Percentiles rank a stretch among this genome's conserved stretches.
phyloP scores from a whole-genome alignment of 352 stramenopile genomes.

The Phytophthora pisi region DNA sequence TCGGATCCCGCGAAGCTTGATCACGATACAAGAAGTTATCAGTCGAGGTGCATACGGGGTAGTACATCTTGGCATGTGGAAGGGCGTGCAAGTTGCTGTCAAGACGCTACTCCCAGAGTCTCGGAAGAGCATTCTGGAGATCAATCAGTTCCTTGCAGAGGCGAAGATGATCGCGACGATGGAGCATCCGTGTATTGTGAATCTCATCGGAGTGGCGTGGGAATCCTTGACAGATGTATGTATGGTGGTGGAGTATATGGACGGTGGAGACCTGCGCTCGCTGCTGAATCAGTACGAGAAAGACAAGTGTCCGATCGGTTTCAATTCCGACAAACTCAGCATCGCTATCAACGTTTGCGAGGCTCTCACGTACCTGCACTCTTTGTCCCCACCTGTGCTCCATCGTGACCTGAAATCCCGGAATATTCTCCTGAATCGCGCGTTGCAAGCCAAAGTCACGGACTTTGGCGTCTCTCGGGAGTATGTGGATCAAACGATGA shows the following conservation, averaged over 20 bases:
- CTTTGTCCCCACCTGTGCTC: slow-evolving; percentile 12
- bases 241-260: slow-evolving; percentile 49
- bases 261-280: slow-evolving; percentile 32
- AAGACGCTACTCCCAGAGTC: slow-evolving; percentile 45
- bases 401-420: slow-evolving; percentile 68
- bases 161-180: slow-evolving; percentile 49
- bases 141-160: slow-evolving; percentile 47
- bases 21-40: slow-evolving; percentile 29
- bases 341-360: slow-evolving; percentile 11
- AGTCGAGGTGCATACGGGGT: slow-evolving; percentile 40
- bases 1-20: slow-evolving; percentile 37
- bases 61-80: slow-evolving; percentile 41
- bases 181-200: slow-evolving; percentile 41
- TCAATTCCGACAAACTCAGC: slow-evolving; percentile 3
- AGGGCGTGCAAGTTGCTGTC: slow-evolving; percentile 40
- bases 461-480: slow-evolving; percentile 47
- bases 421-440: slow-evolving; percentile 50
- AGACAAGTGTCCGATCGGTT: background rate
- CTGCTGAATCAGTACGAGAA: slow-evolving; percentile 20
- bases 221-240: slow-evolving; percentile 32
- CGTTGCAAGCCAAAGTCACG: slow-evolving; percentile 48
- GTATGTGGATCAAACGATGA: slow-evolving; percentile 10
- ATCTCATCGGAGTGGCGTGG: slow-evolving; percentile 38
- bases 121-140: slow-evolving; percentile 43
- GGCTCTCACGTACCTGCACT: slow-evolving; percentile 26